Base-by-base conservation (phyloP, 768 basidiomycete species). In the Sistotremastrum niveocremeum region DNA sequence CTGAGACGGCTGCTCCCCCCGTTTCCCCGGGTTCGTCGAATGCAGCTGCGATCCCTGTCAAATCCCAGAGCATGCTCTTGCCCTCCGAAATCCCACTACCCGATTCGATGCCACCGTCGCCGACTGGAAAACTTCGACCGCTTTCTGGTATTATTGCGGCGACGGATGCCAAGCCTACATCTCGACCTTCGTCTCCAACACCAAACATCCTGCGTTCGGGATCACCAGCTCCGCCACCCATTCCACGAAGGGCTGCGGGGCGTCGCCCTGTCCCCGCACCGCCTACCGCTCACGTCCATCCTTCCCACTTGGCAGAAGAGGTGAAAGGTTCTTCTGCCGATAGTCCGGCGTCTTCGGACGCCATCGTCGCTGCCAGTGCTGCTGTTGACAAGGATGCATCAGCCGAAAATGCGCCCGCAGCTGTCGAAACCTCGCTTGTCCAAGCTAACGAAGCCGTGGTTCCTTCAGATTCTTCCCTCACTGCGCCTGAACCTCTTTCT, bases 71-170 rank as follows among this genome's bases (percentile, higher is more conserved):
- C 0, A 47, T 59, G 4, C 44, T 52, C 10, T 52, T 60, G 3
- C 58, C 63, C 0, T 49, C 42, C 6, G 44, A 51, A 12, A 34
- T 56, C 1, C 52, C 59, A 2, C 56, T 58, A 9, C 60, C 60
- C 2, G 39, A 54, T 10, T 54, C 52, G 2, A 56, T 56, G 6
- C 62, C 63, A 6, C 45, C 53, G 31, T 43, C 44, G 20, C 71
- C 67, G 7, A 57, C 62, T 31, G 65, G 46, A 53, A 54, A 64
- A 39, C 71, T 63, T 41, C 62, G 68, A 28, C 48, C 47, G 29
- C 29, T 41, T 29, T 29, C 29, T 41, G 40, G 29, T 29, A 41
- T 32, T 7, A 29, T 30, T 41, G 48, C n/a, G 4, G 40, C 30
- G 33, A 34, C 46, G 6, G 32, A 39, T 12, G 49, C 8, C 20